Percentiles rank a stretch among this genome's conserved stretches.
These are phyloP conservation scores for Claviceps humidiphila DNA, from an alignment of 2,329 filamentous ascomycete species.

Conservation along the genomic window DNA sequence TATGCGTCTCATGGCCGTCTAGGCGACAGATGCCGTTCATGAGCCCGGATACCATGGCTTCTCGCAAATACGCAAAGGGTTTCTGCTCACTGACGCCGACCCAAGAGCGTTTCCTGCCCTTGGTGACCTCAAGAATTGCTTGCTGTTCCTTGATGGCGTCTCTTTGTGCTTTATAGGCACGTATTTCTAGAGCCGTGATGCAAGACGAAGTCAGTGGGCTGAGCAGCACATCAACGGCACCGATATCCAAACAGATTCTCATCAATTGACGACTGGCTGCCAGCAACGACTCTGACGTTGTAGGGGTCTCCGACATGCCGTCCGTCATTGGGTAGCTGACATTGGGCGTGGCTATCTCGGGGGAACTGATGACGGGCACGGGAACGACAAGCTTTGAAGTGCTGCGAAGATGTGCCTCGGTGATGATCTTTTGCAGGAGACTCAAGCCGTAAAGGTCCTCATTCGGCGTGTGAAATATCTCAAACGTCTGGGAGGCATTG, in stretches of 20 bases:
- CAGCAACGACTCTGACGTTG: constrained; percentile 14
- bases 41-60: constrained; percentile 84
- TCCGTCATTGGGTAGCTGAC: constrained; percentile 22
- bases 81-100: constrained; percentile 75
- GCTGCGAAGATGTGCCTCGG: constrained; percentile 42
- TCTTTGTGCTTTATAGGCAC: constrained; percentile 71
- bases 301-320: constrained; percentile 23
- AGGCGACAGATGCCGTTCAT: constrained; percentile 81
- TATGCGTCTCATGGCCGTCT: constrained; percentile 46
- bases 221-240: constrained; percentile 73
- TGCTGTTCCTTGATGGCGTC: constrained; percentile 62
- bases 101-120: constrained; percentile 78
- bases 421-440: constrained; percentile 42
- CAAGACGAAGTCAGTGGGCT: constrained; percentile 65
- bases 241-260: constrained; percentile 67
- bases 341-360: constrained; percentile 15
- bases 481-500: constrained; percentile 20
- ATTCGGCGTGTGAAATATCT: constrained; percentile 26
- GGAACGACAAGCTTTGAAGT: constrained; percentile 44
- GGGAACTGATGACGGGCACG: constrained; percentile 37
- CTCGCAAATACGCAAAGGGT: constrained; percentile 77
- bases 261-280: constrained; percentile 31
- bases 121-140: constrained; percentile 56
- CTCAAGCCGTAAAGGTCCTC: constrained; percentile 42
- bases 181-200: constrained; percentile 63